Conservation (phyloP, 169 alveolate species). For the Cryptosporidium ubiquitum region DNA sequence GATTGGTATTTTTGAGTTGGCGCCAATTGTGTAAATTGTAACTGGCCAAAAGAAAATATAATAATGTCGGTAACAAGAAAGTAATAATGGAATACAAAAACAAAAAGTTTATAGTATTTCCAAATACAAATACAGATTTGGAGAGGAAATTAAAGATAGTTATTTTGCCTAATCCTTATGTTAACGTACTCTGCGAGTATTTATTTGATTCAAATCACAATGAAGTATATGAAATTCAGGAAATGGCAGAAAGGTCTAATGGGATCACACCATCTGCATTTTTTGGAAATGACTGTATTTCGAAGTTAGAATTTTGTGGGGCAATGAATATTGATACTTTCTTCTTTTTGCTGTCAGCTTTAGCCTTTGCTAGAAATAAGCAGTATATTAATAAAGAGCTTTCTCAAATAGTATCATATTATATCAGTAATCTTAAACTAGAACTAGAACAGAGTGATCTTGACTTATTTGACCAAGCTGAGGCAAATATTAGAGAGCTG, state of each 20-base stretch:
- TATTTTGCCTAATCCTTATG: constrained; percentile 30
- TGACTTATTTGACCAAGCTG: neutral
- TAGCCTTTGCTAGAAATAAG: constrained; percentile 36
- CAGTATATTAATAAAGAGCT: constrained; percentile 6
- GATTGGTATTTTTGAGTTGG: too few relatives aligned
- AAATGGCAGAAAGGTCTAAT: constrained; percentile 30
- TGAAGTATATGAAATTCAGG: constrained; percentile 30
- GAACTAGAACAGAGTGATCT: neutral
- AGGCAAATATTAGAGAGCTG: neutral
- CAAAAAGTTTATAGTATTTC: constrained; percentile 33
- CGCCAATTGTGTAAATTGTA: neutral
- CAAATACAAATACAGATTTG: neutral
- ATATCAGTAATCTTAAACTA: constrained; percentile 17
- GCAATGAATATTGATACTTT: constrained; percentile 19
- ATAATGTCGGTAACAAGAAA: neutral
- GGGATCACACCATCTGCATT: constrained; percentile 53
- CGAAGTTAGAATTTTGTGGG: constrained; percentile 34
- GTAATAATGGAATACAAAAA: neutral
- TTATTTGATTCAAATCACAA: neutral
- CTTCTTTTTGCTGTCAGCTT: constrained; percentile 29
- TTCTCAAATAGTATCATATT: neutral
- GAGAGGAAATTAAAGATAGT: neutral
- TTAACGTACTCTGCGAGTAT: constrained; percentile 29
- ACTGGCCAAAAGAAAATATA: neutral
- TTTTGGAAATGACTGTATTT: constrained; percentile 30